Conservation (phyloP, 2,329 filamentous ascomycete genomes). For the Botrytis squamosa region DNA sequence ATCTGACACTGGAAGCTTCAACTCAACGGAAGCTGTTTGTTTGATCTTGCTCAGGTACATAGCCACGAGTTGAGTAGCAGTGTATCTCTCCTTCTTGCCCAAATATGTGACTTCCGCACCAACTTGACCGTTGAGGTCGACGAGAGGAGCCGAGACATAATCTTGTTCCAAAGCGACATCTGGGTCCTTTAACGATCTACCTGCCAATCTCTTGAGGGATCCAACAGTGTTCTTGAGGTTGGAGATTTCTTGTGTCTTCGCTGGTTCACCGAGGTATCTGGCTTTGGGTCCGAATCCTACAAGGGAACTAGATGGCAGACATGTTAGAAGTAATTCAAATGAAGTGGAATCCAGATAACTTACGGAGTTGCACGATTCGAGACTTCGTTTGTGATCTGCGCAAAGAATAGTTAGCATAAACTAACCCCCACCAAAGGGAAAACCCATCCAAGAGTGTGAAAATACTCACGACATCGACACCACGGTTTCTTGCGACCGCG, state of each 20-base stretch:
- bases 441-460: neutral
- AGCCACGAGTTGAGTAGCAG: constrained; percentile 87
- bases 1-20: constrained; percentile 88
- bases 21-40: constrained; percentile 79
- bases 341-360: constrained; percentile 46
- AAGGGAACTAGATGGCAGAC: constrained; percentile 62
- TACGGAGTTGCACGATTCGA: constrained; percentile 98
- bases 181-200: constrained; percentile 82
- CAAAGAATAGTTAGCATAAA: constrained; percentile 34
- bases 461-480: constrained; percentile 91
- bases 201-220: constrained; percentile 88
- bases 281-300: constrained; percentile 94
- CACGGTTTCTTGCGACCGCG: constrained; percentile 95
- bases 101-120: constrained; percentile 91
- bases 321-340: constrained; percentile 8
- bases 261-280: constrained; percentile 90
- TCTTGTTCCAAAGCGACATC: constrained; percentile 92
- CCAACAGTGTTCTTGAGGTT: constrained; percentile 99
- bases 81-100: constrained; percentile 93
- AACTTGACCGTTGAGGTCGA: constrained; percentile 90
- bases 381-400: constrained; percentile 95
- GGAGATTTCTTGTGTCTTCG: constrained; percentile 98
- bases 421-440: constrained; percentile 21
- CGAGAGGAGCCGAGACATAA: constrained; percentile 79
- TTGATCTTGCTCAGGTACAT: constrained; percentile 97